Percentiles rank a stretch among this genome's conserved stretches.
Conservation (phyloP, 495 filamentous ascomycete genomes). For the Trichoderma virens region DNA sequence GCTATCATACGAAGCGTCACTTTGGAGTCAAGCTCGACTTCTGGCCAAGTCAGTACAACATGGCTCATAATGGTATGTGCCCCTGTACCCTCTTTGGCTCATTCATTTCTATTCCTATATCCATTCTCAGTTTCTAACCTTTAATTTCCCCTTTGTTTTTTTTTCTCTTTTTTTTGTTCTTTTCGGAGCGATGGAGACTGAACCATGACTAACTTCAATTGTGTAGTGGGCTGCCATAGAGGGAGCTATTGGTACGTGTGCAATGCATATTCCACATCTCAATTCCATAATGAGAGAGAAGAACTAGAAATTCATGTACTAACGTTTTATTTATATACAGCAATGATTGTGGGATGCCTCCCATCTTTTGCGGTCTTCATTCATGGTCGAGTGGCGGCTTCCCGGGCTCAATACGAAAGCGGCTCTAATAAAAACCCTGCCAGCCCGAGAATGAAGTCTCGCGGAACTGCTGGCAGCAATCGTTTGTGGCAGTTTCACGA, state of each 20-base stretch:
- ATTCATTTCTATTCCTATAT: too few species aligned
- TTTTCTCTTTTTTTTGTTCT: neutral
- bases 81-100: too few species aligned
- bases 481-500: neutral
- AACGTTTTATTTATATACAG: conserved; percentile 11
- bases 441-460: neutral
- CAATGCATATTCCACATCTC: neutral
- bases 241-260: neutral
- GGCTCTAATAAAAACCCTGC: neutral
- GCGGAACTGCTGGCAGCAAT: neutral
- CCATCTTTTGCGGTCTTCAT: conserved; percentile 21
- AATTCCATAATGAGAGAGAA: too few species aligned
- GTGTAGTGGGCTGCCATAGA: neutral
- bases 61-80: conserved; percentile 20
- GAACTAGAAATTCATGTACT: neutral
- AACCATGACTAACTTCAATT: neutral
- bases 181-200: neutral
- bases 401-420: neutral
- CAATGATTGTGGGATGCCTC: conserved; percentile 21
- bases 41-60: conserved; percentile 16
- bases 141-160: too few species aligned
- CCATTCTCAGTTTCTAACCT: too few species aligned
- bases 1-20: conserved; percentile 19
- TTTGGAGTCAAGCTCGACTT: conserved; percentile 11
- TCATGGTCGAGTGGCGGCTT: conserved; percentile 13